Conservation (phyloP, 805 yeast species). For the Kregervanrija fluxuum region DNA sequence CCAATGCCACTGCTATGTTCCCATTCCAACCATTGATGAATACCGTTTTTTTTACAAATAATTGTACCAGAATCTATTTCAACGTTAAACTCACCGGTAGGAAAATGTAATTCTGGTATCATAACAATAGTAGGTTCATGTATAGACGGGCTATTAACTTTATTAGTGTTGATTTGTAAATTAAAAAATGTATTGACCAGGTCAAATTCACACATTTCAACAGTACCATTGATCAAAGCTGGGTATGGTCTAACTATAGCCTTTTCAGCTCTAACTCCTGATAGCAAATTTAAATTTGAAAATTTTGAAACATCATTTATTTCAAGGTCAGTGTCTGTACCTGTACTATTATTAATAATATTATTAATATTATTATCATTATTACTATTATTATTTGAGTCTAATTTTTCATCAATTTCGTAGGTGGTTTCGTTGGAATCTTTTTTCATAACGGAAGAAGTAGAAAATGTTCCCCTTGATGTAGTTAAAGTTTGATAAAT, state of each 20-base stretch:
- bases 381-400: not conserved
- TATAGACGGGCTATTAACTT: slow-evolving; percentile 4
- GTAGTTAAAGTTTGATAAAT: too few species aligned
- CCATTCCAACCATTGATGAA: slow-evolving; percentile 63
- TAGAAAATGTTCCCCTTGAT: too few species aligned
- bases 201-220: slow-evolving; percentile 52
- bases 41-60: slow-evolving; percentile 41
- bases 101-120: slow-evolving; percentile 71
- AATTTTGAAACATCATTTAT: slow-evolving; percentile 4
- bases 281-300: slow-evolving; percentile 6
- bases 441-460: too few species aligned
- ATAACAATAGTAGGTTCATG: slow-evolving; percentile 50
- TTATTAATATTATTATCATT: too few species aligned
- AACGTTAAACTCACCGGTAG: slow-evolving; percentile 39
- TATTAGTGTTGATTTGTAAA: slow-evolving; percentile 35
- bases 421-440: not conserved
- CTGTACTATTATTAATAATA: not conserved
- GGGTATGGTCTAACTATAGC: slow-evolving; percentile 79
- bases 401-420: not conserved
- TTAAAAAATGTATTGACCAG: slow-evolving; percentile 38
- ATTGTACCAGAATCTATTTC: slow-evolving; percentile 45
- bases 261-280: slow-evolving; percentile 66
- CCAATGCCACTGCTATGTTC: slow-evolving; percentile 37
- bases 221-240: slow-evolving; percentile 52
- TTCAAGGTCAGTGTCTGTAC: slow-evolving; percentile 11